Base-by-base conservation (phyloP, 805 yeast species). In the Cyberlindnera euphorbiiphila region DNA sequence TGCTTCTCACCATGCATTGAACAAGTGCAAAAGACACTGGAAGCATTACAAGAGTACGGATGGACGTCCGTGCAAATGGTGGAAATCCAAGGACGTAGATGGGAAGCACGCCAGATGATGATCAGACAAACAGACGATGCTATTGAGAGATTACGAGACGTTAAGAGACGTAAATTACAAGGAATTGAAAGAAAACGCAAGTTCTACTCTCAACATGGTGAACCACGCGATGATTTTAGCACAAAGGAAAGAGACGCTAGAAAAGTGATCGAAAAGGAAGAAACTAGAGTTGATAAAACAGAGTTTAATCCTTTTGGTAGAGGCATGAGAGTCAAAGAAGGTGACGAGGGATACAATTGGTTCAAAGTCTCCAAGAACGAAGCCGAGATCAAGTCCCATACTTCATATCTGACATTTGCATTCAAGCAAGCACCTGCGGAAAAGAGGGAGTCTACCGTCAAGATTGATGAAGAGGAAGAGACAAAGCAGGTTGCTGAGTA, bases 1-100 rank as follows among this genome's bases (percentile, higher is more conserved):
- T 93, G 98, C 61, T 93, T 93, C 57, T 85, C 95, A 26, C 99
- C 99, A 9, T 93, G 99, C 61, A 85, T 93, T 32, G 99, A 93
- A 62, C 99, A 93, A 64, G 98, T 93, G 4, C 82, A 82, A 41
- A 81, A 85, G 56, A 85, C 98, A 0, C 78, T 91, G 10, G 81
- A 76, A 46, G 81, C 85, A 0, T 64, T 93, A 41, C 79, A 81
- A 48, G 72, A 67, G 23, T 59, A 79, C 29, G 96, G 95, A 1
- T 93, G 97, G 96, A 71, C 74, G 5, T 72, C 76, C 13, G 78
- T 93, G 16, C 96, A 93, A 61, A 85, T 87, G 89, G 94, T 91
- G 4, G 98, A 91, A 56, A 80, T 88, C 33, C 81, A 83, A 28
- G 86, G 89, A 7, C 77, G 74, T 49, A 74, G 85, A 48, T 91